phyloP scores from a whole-genome alignment of 208 protist genomes.

The Crithidia brevicula region DNA sequence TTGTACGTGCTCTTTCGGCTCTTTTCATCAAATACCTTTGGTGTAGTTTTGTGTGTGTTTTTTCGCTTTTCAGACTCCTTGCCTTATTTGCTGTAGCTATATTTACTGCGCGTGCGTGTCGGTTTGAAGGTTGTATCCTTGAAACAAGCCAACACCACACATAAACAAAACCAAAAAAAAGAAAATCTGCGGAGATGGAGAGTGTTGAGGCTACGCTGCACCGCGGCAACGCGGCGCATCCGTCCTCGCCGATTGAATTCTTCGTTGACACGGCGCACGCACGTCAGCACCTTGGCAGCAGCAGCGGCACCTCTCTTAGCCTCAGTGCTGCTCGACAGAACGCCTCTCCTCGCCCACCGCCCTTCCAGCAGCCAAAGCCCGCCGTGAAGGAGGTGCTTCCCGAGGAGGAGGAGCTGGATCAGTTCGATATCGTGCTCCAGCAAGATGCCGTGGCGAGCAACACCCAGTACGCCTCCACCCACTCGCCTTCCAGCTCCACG shows the following conservation, averaged over 20 bases:
- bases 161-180: not conserved
- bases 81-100: too few species aligned
- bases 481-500: constrained; percentile 33
- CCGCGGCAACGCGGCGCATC: constrained; percentile 22
- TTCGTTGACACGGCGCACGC: constrained; percentile 14
- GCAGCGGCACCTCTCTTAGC: constrained; percentile 17
- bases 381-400: constrained; percentile 10
- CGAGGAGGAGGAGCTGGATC: constrained; percentile 53
- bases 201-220: constrained; percentile 21
- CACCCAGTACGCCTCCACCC: constrained; percentile 20
- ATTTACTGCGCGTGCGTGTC: too few species aligned
- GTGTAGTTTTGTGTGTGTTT: too few species aligned
- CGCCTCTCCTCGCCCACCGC: constrained; percentile 17
- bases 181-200: constrained; percentile 18
- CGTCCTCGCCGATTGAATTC: constrained; percentile 39
- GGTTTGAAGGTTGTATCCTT: too few species aligned
- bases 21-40: too few species aligned
- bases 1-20: too few species aligned
- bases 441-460: constrained; percentile 38
- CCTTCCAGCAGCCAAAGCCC: not conserved
- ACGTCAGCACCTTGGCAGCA: constrained; percentile 12
- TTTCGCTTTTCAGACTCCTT: too few species aligned
- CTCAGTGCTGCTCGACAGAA: constrained; percentile 13
- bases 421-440: constrained; percentile 76
- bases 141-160: not conserved